Percentiles rank a stretch among this genome's conserved stretches.
Evolutionary conservation across 805 yeast genomes (phyloP).

Genomic region (Kuraishia molischiana): DNA sequence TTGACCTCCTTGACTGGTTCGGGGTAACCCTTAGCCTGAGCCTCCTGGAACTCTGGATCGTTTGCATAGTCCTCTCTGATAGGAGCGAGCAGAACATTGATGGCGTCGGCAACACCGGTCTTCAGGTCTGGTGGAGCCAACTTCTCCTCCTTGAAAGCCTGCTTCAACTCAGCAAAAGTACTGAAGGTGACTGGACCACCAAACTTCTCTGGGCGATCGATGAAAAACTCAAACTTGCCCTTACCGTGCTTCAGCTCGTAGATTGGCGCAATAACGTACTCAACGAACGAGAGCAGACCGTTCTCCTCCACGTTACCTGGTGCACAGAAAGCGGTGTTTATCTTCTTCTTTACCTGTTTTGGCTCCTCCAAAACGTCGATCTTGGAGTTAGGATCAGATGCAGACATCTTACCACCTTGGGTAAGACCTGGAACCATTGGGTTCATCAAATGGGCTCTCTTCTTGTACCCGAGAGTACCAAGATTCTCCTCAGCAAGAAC

Average conservation of each 20-base stretch:
- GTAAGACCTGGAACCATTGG: slow-evolving; percentile 97
- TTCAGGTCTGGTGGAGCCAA: slow-evolving; percentile 92
- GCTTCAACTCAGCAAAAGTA: slow-evolving; percentile 58
- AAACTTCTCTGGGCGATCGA: slow-evolving; percentile 91
- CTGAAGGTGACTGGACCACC: slow-evolving; percentile 84
- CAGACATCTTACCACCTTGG: slow-evolving; percentile 98
- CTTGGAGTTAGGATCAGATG: slow-evolving; percentile 97
- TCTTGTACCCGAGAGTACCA: slow-evolving; percentile 81
- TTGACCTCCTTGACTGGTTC: slow-evolving; percentile 49
- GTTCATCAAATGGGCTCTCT: slow-evolving; percentile 98
- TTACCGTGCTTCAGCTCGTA: slow-evolving; percentile 61
- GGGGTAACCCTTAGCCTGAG: slow-evolving; percentile 78
- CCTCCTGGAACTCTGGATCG: slow-evolving; percentile 64
- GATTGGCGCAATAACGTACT: slow-evolving; percentile 79
- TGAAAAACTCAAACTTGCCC: slow-evolving; percentile 52
- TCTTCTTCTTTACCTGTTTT: slow-evolving; percentile 79
- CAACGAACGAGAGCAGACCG: slow-evolving; percentile 80
- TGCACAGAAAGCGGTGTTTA: slow-evolving; percentile 87
- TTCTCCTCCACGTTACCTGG: slow-evolving; percentile 90
- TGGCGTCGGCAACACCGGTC: slow-evolving; percentile 80
- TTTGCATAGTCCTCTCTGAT: slow-evolving; percentile 59
- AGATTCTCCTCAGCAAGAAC: slow-evolving; percentile 94
- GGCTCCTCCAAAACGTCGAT: slow-evolving; percentile 90
- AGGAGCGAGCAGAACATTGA: slow-evolving; percentile 75
- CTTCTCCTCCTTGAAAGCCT: slow-evolving; percentile 62